Percentiles rank a stretch among this genome's conserved stretches.
These are phyloP conservation scores for Epichloe hybrida DNA, from an alignment of 2,329 filamentous ascomycete genomes.

Conservation along the genomic window DNA sequence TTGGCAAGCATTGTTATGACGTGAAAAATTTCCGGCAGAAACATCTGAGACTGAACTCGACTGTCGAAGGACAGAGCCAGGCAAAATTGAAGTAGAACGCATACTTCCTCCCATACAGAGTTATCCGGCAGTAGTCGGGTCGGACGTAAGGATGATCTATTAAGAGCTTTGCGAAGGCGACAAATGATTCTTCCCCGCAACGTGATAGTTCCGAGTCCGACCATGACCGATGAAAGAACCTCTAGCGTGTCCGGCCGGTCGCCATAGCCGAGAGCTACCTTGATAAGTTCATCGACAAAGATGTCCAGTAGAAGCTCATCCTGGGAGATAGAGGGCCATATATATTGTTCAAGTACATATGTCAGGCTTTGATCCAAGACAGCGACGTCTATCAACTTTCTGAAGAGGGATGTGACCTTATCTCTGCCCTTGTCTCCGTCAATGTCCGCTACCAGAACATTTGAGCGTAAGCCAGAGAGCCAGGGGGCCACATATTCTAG, in stretches of 20 bases:
- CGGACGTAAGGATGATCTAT: slow-evolving; percentile 52
- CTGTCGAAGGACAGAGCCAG: slow-evolving; percentile 54
- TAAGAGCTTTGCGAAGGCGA: slow-evolving; percentile 51
- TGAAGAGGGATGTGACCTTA: slow-evolving; percentile 48
- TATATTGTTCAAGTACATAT: slow-evolving; percentile 48
- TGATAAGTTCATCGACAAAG: slow-evolving; percentile 53
- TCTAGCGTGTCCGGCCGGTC: slow-evolving; percentile 46
- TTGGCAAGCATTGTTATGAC: slow-evolving; percentile 59
- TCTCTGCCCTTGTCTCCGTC: slow-evolving; percentile 55
- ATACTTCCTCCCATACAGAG: slow-evolving; percentile 55
- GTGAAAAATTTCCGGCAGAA: slow-evolving; percentile 56
- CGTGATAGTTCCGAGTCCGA: slow-evolving; percentile 50
- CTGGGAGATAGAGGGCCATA: slow-evolving; percentile 51
- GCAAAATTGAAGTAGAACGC: slow-evolving; percentile 52
- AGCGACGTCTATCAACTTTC: slow-evolving; percentile 53
- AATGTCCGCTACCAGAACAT: slow-evolving; percentile 41
- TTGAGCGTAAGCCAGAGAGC: slow-evolving; percentile 47
- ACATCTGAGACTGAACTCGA: slow-evolving; percentile 53
- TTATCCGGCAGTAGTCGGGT: slow-evolving; percentile 54
- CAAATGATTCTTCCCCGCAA: slow-evolving; percentile 52
- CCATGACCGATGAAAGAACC: slow-evolving; percentile 47
- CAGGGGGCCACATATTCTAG: slow-evolving; percentile 59
- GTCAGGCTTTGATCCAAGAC: slow-evolving; percentile 45
- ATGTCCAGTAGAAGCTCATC: slow-evolving; percentile 55
- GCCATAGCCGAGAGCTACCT: slow-evolving; percentile 44